Evolutionary conservation across 2,329 filamentous ascomycete genomes (phyloP), one percentile per base, ranked within the genome.

Genomic region (Phaeosphaeria sp.): DNA sequence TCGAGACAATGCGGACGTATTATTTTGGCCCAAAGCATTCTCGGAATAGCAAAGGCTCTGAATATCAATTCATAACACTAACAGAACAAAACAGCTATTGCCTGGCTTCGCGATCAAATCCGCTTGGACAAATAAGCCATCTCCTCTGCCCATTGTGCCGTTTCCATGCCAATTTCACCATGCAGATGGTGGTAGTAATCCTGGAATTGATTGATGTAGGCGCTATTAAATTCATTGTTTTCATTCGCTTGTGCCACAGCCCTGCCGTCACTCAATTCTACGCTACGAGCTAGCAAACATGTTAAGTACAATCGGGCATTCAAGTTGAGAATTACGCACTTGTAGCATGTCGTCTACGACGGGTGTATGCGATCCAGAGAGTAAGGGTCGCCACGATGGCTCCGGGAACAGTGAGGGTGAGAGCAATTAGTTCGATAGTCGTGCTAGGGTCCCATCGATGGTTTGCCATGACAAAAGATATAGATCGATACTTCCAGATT

Each of bases 391-490:
- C 53, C 7, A 46, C 56, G 5, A 55, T 17, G 4, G 49, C 52
- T 33, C 49, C 50, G 7, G 56, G 53, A 15, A 54, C 44, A 18
- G 48, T 44, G 3, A 55, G 20, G 10, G 52, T 33, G 15, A 53
- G 43, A 22, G 56, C 52, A 7, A 55, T 17, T 39, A 59, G 36
- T 30, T 52, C 52, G 21, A 59, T 44, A 23, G 43, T 49, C 4
- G 48, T 46, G 7, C 50, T 48, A 9, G 50, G 51, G 23, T 41
- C 25, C 49, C 46, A 52, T 30, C 25, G 25, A 30, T 11, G 25
- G 6, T 30, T 5, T 30, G 5, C 25, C 25, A 30, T 30, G 6
- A 11, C 25, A 11, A 30, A 30, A n/a, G n/a, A n/a, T n/a, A n/a
- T n/a, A n/a, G n/a, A n/a, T n/a, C n/a, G n/a, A n/a, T n/a, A n/a